These are phyloP conservation scores for Suillus variegatus DNA, from an alignment of 768 basidiomycete species.

Conservation along the genomic window DNA sequence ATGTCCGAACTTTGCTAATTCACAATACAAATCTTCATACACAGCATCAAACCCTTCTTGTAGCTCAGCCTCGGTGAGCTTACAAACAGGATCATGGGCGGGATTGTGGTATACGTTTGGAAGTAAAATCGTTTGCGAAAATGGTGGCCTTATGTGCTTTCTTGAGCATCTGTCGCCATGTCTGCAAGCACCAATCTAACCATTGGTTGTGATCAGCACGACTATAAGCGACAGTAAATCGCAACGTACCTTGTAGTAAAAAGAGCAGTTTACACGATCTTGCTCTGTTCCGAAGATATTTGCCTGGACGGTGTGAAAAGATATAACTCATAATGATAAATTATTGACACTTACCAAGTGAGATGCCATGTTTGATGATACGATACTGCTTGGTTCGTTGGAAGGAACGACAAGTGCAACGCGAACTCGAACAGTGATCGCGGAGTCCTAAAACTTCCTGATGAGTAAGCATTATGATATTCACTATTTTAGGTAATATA, in stretches of 20 bases:
- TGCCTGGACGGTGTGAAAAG: slow-evolving; percentile 49
- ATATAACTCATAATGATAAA: neutral
- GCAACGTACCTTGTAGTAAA: slow-evolving; percentile 87
- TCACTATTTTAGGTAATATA: too few species aligned
- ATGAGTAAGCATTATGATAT: slow-evolving; percentile 6
- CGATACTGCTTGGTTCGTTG: slow-evolving; percentile 4
- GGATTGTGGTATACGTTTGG: slow-evolving; percentile 99
- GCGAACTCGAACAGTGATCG: slow-evolving; percentile 13
- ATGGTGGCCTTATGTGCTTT: slow-evolving; percentile 97
- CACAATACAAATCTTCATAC: slow-evolving; percentile 95
- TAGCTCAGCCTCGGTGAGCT: slow-evolving; percentile 82
- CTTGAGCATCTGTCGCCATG: slow-evolving; percentile 98
- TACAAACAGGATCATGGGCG: slow-evolving; percentile 88
- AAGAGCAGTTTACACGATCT: slow-evolving; percentile 97
- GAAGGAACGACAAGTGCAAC: slow-evolving; percentile 5
- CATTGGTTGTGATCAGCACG: slow-evolving; percentile 6
- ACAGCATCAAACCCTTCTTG: slow-evolving; percentile 92
- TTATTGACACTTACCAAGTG: slow-evolving; percentile 61
- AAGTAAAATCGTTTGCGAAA: slow-evolving; percentile 94
- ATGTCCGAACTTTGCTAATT: slow-evolving; percentile 93
- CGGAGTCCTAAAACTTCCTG: slow-evolving; percentile 17
- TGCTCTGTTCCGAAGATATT: slow-evolving; percentile 96
- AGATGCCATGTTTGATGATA: slow-evolving; percentile 52
- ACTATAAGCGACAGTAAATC: neutral
- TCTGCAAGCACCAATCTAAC: slow-evolving; percentile 94